Evolutionary conservation across 176 grass and related monocot genomes (phyloP).

Genomic region (Rhipidocladum racemiflorum): DNA sequence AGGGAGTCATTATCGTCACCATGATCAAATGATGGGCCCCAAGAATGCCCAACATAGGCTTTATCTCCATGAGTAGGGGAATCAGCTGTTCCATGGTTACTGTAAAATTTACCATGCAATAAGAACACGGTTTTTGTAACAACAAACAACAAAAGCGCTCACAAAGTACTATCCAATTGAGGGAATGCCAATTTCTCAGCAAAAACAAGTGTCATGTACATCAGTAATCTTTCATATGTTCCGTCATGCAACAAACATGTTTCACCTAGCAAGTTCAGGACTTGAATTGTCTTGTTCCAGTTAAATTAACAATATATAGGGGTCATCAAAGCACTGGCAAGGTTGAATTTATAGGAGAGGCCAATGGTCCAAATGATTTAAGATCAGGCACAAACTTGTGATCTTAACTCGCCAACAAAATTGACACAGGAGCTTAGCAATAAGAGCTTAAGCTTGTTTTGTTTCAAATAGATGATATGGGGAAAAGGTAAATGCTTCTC

Average conservation of each 20-base stretch:
- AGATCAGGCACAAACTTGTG: not conserved
- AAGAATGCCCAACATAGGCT: constrained; percentile 46
- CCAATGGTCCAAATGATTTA: not conserved
- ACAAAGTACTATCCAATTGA: not conserved
- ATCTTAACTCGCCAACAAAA: constrained; percentile 11
- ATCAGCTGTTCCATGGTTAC: constrained; percentile 61
- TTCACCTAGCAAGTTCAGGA: not conserved
- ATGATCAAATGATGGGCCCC: constrained; percentile 83
- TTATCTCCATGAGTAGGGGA: constrained; percentile 66
- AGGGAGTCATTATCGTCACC: constrained; percentile 76
- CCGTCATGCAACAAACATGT: constrained; percentile 15
- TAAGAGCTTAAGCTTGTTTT: not conserved
- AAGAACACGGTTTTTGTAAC: constrained; percentile 19
- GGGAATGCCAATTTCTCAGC: not conserved
- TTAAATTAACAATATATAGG: constrained; percentile 10
- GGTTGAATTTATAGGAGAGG: not conserved
- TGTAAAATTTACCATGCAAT: constrained; percentile 45
- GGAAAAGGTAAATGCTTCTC: not conserved
- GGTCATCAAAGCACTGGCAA: not conserved
- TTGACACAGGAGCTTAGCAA: not conserved
- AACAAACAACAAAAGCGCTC: not conserved
- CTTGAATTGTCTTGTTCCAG: not conserved
- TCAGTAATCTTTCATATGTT: not conserved
- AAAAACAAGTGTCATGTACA: not conserved
- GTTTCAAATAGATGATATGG: not conserved